Conservation (phyloP, 768 basidiomycete species). For the Kondoa subrosea region DNA sequence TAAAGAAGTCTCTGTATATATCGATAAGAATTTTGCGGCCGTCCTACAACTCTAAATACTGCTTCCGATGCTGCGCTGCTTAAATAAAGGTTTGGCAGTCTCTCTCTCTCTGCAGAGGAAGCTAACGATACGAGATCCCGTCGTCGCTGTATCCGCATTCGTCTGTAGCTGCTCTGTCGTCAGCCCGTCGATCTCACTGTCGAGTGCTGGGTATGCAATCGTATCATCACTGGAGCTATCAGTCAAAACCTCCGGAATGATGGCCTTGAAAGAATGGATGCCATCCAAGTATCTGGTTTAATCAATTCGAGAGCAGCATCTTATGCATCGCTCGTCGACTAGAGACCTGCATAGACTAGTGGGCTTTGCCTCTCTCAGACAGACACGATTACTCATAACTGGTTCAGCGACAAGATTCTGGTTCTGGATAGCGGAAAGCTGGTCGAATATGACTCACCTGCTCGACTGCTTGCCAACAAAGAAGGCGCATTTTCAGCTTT, state of each 20-base stretch:
- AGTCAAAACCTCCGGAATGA: conserved; percentile 31
- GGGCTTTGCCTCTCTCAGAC: conserved; percentile 3
- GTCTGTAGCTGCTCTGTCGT: background rate
- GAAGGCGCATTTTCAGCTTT: conserved; percentile 42
- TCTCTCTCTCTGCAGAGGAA: too few relatives aligned
- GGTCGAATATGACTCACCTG: conserved; percentile 58
- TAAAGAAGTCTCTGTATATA: too few relatives aligned
- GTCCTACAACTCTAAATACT: too few relatives aligned
- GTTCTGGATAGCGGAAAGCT: conserved; percentile 48
- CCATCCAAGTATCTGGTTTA: conserved; percentile 32
- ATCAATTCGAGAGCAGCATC: conserved; percentile 39
- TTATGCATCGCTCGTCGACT: conserved; percentile 69
- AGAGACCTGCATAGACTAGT: background rate
- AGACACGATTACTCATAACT: conserved; percentile 21
- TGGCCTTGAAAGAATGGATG: conserved; percentile 33
- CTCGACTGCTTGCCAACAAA: conserved; percentile 39
- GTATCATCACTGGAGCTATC: background rate
- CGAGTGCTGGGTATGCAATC: background rate
- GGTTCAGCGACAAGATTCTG: conserved; percentile 35
- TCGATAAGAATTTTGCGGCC: too few relatives aligned
- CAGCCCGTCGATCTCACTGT: background rate
- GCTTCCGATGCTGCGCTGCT: too few relatives aligned
- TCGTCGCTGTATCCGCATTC: background rate
- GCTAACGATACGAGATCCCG: too few relatives aligned
- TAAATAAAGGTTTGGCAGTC: too few relatives aligned